phyloP scores from a whole-genome alignment of 2,329 filamentous ascomycete genomes.

The Corynespora cassiicola region DNA sequence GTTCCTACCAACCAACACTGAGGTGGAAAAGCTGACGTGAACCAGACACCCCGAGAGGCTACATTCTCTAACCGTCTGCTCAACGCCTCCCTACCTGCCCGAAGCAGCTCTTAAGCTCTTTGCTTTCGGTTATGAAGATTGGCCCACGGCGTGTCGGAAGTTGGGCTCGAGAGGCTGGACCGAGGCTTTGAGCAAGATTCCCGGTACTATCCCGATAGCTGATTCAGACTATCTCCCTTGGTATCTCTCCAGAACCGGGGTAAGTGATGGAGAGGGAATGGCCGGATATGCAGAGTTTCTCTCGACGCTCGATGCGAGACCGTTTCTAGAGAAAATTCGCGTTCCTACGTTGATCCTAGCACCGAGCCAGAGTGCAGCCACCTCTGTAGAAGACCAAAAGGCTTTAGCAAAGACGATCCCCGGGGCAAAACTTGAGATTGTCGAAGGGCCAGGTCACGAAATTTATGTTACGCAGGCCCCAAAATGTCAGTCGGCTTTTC shows the following conservation, averaged over 20 bases:
- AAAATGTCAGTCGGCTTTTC: constrained; percentile 29
- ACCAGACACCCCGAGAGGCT: constrained; percentile 32
- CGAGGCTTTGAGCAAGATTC: constrained; percentile 32
- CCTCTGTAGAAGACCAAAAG: constrained; percentile 35
- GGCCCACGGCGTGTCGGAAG: constrained; percentile 35
- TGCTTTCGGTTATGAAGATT: constrained; percentile 32
- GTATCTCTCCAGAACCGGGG: constrained; percentile 37
- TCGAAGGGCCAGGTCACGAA: constrained; percentile 41
- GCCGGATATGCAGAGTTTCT: constrained; percentile 44
- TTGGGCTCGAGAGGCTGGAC: constrained; percentile 43
- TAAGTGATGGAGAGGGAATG: constrained; percentile 37
- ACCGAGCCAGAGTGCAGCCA: constrained; percentile 41
- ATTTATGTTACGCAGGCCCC: constrained; percentile 41
- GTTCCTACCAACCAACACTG: not conserved
- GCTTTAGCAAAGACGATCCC: constrained; percentile 19
- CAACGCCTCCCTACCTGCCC: constrained; percentile 37
- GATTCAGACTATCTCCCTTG: constrained; percentile 36
- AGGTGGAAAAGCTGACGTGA: not conserved
- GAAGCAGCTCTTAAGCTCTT: constrained; percentile 34
- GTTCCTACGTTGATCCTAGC: constrained; percentile 41
- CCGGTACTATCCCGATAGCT: constrained; percentile 35
- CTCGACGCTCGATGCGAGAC: constrained; percentile 36
- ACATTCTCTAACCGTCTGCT: constrained; percentile 38
- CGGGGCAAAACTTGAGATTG: constrained; percentile 27
- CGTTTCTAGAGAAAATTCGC: constrained; percentile 31